Percentiles rank a stretch among this genome's conserved stretches.
Evolutionary conservation across 441 rosid genomes (phyloP).

Genomic region (Manihot esculenta): DNA sequence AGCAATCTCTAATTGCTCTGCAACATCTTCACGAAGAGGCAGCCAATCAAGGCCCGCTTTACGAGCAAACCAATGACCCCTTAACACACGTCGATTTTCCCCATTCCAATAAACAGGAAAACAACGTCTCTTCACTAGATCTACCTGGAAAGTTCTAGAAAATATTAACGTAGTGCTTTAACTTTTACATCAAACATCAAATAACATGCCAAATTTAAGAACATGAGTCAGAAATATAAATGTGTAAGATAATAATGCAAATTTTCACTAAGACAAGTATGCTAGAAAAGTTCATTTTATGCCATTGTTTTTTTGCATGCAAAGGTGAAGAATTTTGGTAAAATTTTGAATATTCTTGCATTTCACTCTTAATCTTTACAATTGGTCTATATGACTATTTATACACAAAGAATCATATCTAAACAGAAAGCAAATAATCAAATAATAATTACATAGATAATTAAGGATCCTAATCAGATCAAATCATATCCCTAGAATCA

Average conservation of each 20-base stretch:
- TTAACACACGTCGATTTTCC: constrained; percentile 91
- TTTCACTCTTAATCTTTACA: too few species aligned
- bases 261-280: background rate
- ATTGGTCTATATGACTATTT: too few species aligned
- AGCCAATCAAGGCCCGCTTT: constrained; percentile 96
- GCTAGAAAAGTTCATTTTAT: background rate
- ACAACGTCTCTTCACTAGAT: constrained; percentile 77
- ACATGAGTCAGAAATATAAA: background rate
- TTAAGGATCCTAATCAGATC: too few species aligned
- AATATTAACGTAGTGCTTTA: background rate
- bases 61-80: constrained; percentile 99
- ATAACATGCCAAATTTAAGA: background rate
- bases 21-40: constrained; percentile 90
- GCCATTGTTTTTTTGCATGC: background rate
- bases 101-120: constrained; percentile 98
- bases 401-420: too few species aligned
- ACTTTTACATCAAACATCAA: background rate
- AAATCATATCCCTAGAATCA: too few species aligned
- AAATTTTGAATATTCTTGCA: too few species aligned
- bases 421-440: too few species aligned
- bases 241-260: background rate
- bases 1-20: constrained; percentile 94
- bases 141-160: constrained; percentile 61
- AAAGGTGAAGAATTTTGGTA: too few species aligned
- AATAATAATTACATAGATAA: too few species aligned